Evolutionary conservation across 768 basidiomycete genomes (phyloP).

Genomic region (Tylopilus plumbeoviolaceoides): DNA sequence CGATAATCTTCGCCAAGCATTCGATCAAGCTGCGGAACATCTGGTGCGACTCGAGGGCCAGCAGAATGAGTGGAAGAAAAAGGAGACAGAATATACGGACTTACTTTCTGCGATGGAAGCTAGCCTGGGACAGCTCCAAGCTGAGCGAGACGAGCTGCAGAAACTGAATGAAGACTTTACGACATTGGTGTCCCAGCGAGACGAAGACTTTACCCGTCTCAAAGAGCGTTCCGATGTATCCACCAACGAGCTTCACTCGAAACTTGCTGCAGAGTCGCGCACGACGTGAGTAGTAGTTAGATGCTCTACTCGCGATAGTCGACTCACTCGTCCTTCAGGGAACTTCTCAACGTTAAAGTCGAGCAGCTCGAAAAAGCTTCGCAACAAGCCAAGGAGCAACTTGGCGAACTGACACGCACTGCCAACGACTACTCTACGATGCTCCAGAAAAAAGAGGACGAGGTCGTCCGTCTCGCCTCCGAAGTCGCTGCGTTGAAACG

Average conservation of each 20-base stretch:
- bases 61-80: constrained; percentile 58
- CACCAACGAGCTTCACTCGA: constrained; percentile 65
- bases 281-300: constrained; percentile 48
- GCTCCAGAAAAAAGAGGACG: constrained; percentile 75
- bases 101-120: constrained; percentile 55
- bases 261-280: constrained; percentile 59
- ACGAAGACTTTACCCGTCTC: constrained; percentile 69
- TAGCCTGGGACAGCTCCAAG: constrained; percentile 54
- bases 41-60: constrained; percentile 78
- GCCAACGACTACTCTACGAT: constrained; percentile 70
- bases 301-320: neutral
- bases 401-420: constrained; percentile 72
- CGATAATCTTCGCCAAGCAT: constrained; percentile 62
- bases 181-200: constrained; percentile 64
- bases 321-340: constrained; percentile 40
- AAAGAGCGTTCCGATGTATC: constrained; percentile 71
- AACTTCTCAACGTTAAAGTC: constrained; percentile 53
- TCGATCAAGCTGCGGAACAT: constrained; percentile 84
- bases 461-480: constrained; percentile 49
- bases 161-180: constrained; percentile 67
- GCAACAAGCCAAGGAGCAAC: constrained; percentile 70
- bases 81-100: constrained; percentile 61
- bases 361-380: constrained; percentile 64
- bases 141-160: constrained; percentile 57
- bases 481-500: constrained; percentile 52